A percentile compares a stretch with the other conserved stretches of the same genome.
These are phyloP conservation scores for Blastobotrys americana DNA, from an alignment of 805 yeast genomes.

Conservation along the genomic window DNA sequence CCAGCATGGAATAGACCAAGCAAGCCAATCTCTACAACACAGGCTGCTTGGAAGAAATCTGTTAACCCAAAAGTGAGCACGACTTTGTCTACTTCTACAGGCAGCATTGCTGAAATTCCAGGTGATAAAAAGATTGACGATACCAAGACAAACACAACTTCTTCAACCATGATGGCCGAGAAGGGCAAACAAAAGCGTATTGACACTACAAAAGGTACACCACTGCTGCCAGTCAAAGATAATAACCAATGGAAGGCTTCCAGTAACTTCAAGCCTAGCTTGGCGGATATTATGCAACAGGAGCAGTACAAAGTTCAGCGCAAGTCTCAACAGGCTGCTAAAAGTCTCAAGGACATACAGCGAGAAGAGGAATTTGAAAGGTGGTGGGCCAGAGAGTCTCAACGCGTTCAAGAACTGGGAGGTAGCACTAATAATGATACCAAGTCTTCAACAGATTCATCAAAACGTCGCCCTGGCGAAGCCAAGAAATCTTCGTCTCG, in stretches of 20 bases:
- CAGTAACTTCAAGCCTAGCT: slow-evolving; percentile 5
- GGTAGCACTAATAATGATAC: too few species aligned
- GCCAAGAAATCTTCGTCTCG: too few species aligned
- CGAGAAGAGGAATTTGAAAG: slow-evolving; percentile 76
- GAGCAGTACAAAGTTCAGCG: slow-evolving; percentile 38
- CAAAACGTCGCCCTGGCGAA: too few species aligned
- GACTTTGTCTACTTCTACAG: neutral
- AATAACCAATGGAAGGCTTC: slow-evolving; percentile 4
- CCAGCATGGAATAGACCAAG: slow-evolving; percentile 4
- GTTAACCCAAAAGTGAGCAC: neutral
- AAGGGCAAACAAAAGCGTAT: neutral
- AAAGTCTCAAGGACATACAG: slow-evolving; percentile 60
- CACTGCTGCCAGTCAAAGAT: neutral
- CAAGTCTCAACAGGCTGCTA: slow-evolving; percentile 31
- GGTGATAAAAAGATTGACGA: neutral
- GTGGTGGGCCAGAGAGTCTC: slow-evolving; percentile 77
- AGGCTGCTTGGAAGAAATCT: neutral
- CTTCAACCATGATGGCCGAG: slow-evolving; percentile 6
- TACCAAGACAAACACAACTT: neutral
- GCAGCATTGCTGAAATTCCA: neutral
- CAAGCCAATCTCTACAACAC: slow-evolving; percentile 6
- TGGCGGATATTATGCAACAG: slow-evolving; percentile 26
- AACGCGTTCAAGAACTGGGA: too few species aligned
- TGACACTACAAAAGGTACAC: neutral
- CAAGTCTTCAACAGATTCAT: too few species aligned